These are phyloP conservation scores for Brassica carinata DNA, from an alignment of 345 rosid genomes.

Conservation along the genomic window DNA sequence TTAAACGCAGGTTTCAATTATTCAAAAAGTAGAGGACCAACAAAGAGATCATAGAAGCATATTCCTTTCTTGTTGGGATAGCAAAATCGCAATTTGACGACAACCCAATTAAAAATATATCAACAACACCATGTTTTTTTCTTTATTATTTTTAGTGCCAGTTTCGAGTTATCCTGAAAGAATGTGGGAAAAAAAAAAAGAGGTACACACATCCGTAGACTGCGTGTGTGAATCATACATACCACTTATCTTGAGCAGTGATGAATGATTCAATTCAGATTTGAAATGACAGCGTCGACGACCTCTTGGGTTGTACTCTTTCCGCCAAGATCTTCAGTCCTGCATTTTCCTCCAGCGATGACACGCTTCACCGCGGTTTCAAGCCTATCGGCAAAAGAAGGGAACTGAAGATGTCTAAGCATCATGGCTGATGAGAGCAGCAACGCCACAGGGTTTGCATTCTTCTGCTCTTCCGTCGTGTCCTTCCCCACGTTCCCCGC, in stretches of 20 bases:
- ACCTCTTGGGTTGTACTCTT: slow-evolving; percentile 42
- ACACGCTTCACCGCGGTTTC: slow-evolving; percentile 80
- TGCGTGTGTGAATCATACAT: slow-evolving; percentile 12
- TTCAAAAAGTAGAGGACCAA: not conserved
- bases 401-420: slow-evolving; percentile 92
- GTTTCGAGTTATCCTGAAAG: slow-evolving; percentile 20
- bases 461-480: slow-evolving; percentile 58
- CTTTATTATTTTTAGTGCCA: not conserved
- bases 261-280: slow-evolving; percentile 33
- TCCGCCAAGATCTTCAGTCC: slow-evolving; percentile 48
- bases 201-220: not conserved
- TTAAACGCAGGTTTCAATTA: not conserved
- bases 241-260: slow-evolving; percentile 12
- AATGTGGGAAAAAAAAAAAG: slow-evolving; percentile 23
- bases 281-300: slow-evolving; percentile 36
- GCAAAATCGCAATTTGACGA: slow-evolving; percentile 7
- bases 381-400: slow-evolving; percentile 87
- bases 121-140: not conserved
- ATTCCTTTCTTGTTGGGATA: not conserved
- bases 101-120: not conserved
- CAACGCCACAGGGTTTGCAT: slow-evolving; percentile 88
- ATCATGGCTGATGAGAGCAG: slow-evolving; percentile 96
- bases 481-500: slow-evolving; percentile 91
- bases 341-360: slow-evolving; percentile 57
- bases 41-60: not conserved